phyloP scores from a whole-genome alignment of 495 filamentous ascomycete genomes.

The Wilcoxina mikolae region DNA sequence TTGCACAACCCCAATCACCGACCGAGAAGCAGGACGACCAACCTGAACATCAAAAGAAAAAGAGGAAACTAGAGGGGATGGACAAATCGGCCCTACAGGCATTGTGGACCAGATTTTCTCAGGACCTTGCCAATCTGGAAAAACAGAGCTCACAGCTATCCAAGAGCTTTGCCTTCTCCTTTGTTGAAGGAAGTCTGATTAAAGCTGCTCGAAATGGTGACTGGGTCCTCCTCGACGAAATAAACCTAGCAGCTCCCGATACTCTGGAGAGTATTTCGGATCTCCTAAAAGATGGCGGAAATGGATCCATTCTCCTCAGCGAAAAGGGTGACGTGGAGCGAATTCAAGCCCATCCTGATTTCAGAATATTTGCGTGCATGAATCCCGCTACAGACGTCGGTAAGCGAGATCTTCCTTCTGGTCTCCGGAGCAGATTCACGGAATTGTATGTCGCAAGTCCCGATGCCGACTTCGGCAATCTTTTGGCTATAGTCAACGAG shows the following conservation, averaged over 20 bases:
- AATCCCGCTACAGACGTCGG: conserved; percentile 96
- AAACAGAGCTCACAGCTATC: conserved; percentile 61
- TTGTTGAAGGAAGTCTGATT: conserved; percentile 88
- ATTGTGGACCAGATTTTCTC: conserved; percentile 66
- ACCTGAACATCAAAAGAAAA: conserved; percentile 54
- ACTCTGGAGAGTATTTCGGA: conserved; percentile 86
- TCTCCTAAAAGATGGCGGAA: conserved; percentile 51
- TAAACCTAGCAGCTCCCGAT: conserved; percentile 88
- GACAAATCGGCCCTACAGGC: conserved; percentile 51
- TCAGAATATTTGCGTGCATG: conserved; percentile 96
- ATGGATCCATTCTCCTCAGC: conserved; percentile 70
- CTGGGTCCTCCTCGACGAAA: conserved; percentile 96
- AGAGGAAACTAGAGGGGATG: conserved; percentile 46
- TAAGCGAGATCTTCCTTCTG: conserved; percentile 78
- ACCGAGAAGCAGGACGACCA: conserved; percentile 24
- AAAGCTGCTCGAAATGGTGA: conserved; percentile 85
- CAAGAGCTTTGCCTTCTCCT: conserved; percentile 81
- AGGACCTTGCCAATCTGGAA: conserved; percentile 64
- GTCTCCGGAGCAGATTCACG: conserved; percentile 75
- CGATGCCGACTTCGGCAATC: conserved; percentile 66
- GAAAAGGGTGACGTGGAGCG: conserved; percentile 85
- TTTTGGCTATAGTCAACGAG: conserved; percentile 67
- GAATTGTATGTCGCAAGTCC: conserved; percentile 85
- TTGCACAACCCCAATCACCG: conserved; percentile 29
- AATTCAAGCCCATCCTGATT: conserved; percentile 77